Evolutionary conservation across 2,329 filamentous ascomycete genomes (phyloP).

Genomic region (Colletotrichum lini): DNA sequence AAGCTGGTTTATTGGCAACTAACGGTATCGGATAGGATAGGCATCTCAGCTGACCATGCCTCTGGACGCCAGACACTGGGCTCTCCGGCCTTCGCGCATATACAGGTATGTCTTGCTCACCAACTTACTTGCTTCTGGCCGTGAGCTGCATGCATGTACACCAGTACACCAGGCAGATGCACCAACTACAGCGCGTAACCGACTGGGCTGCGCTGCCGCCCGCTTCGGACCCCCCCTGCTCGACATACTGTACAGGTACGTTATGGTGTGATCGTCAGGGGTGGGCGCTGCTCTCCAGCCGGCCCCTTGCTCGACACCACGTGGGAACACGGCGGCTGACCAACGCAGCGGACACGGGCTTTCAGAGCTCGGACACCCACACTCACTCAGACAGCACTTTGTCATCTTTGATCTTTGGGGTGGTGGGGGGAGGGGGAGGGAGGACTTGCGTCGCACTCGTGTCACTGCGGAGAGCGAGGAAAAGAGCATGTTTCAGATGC

Average conservation of each 20-base stretch:
- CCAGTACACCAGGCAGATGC: no score
- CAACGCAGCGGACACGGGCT: conserved; percentile 21
- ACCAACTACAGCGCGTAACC: background rate
- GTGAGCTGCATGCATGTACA: background rate
- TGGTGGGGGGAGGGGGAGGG: background rate
- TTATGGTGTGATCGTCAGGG: conserved; percentile 39
- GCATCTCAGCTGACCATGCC: conserved; percentile 13
- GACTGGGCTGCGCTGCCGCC: conserved; percentile 3
- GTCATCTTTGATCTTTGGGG: conserved; percentile 9
- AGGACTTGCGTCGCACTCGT: conserved; percentile 31
- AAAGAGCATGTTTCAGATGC: conserved; percentile 40
- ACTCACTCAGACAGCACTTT: conserved; percentile 4
- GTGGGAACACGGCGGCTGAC: conserved; percentile 36
- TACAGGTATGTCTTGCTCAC: background rate
- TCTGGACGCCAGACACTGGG: background rate
- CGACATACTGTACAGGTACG: conserved; percentile 2
- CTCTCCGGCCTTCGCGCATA: background rate
- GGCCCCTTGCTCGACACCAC: conserved; percentile 34
- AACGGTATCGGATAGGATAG: no score
- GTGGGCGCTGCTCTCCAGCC: conserved; percentile 30
- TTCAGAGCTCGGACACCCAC: conserved; percentile 10
- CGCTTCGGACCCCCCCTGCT: conserved; percentile 8
- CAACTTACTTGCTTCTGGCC: background rate
- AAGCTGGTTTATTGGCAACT: conserved; percentile 15
- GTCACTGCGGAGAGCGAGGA: conserved; percentile 38